Conservation (phyloP, 805 yeast genomes). For the Candida corydali region DNA sequence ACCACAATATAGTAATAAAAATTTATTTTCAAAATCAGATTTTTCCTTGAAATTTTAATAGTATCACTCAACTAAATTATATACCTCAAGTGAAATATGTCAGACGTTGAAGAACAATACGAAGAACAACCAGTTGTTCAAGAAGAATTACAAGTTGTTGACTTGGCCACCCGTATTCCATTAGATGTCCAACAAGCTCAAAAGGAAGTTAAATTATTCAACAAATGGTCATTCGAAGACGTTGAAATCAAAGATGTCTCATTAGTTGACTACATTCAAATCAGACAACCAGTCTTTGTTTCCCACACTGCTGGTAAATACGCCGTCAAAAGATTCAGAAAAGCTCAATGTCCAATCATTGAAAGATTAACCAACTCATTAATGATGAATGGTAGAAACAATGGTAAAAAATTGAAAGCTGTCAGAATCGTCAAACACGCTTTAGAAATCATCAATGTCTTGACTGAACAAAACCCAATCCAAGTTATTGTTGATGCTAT, state of each 20-base stretch:
- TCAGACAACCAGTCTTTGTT: conserved; percentile 95
- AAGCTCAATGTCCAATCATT: conserved; percentile 98
- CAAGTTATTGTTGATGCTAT: conserved; percentile 99
- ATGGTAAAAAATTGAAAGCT: conserved; percentile 99
- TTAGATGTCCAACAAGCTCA: conserved; percentile 95
- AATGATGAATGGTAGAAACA: conserved; percentile 99
- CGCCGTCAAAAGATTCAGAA: conserved; percentile 99
- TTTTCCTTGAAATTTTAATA: conserved; percentile 4
- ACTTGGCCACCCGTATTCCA: conserved; percentile 94
- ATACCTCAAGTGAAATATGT: conserved; percentile 44
- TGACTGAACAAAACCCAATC: conserved; percentile 98
- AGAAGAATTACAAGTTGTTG: conserved; percentile 77
- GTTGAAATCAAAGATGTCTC: conserved; percentile 98
- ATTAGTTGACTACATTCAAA: conserved; percentile 96
- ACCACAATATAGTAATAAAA: conserved; percentile 1
- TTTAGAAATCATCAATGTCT: conserved; percentile 92
- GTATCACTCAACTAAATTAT: neutral
- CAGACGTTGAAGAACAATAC: conserved; percentile 63
- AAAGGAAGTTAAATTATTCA: conserved; percentile 94
- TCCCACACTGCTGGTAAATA: conserved; percentile 99
- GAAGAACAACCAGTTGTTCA: conserved; percentile 69
- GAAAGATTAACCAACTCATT: conserved; percentile 99
- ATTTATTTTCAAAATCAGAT: conserved; percentile 4
- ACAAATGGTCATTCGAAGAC: conserved; percentile 99
- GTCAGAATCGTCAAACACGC: conserved; percentile 99